These are phyloP conservation scores for Fusarium lateritium DNA, from an alignment of 2,329 filamentous ascomycete genomes.

Conservation along the genomic window DNA sequence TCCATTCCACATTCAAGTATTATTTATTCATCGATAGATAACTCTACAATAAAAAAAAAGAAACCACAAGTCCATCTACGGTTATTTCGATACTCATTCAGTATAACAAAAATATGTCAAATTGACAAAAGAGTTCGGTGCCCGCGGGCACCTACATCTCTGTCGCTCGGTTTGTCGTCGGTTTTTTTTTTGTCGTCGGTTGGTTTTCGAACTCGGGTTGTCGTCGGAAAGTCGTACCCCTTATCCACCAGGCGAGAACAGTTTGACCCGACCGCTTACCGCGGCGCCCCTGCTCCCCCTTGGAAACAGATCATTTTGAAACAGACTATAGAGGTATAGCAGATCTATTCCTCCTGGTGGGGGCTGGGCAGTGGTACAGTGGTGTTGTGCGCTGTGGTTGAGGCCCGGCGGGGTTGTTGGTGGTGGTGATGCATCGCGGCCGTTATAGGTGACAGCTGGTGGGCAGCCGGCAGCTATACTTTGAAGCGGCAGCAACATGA, in stretches of 20 bases:
- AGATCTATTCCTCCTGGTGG: slow-evolving; percentile 3
- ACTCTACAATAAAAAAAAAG: background rate
- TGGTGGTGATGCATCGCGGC: slow-evolving; percentile 10
- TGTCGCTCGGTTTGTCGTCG: slow-evolving; percentile 34
- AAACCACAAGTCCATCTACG: too few relatives aligned
- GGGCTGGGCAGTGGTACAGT: background rate
- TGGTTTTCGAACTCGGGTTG: slow-evolving; percentile 37
- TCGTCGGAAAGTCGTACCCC: slow-evolving; percentile 9
- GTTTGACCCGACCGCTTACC: slow-evolving; percentile 51
- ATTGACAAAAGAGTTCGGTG: slow-evolving; percentile 51
- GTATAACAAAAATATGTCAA: slow-evolving; percentile 5
- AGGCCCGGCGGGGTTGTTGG: background rate
- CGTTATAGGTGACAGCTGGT: background rate
- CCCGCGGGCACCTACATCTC: slow-evolving; percentile 49
- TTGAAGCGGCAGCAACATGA: slow-evolving; percentile 11
- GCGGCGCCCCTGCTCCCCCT: slow-evolving; percentile 46
- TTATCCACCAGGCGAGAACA: slow-evolving; percentile 38
- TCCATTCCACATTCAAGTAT: background rate
- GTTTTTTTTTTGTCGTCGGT: slow-evolving; percentile 3
- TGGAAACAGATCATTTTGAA: slow-evolving; percentile 1
- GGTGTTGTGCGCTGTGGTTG: slow-evolving; percentile 9
- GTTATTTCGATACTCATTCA: background rate
- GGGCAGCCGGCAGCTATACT: background rate
- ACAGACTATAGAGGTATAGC: slow-evolving; percentile 27
- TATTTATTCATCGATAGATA: background rate